Conservation (phyloP, 805 yeast genomes). For the Myxozyma udenii region DNA sequence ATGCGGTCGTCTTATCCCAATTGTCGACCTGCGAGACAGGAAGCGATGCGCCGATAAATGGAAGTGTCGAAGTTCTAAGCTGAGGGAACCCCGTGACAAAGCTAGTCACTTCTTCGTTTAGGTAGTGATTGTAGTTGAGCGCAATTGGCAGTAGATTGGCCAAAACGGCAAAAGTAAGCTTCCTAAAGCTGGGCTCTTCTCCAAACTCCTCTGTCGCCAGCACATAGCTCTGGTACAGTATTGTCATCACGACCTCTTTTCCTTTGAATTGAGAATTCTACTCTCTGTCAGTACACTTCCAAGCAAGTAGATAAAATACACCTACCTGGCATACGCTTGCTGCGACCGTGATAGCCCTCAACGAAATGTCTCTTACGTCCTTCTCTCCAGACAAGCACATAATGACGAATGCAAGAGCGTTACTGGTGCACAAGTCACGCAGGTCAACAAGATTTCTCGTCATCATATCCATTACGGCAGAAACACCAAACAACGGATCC, state of each 20-base stretch:
- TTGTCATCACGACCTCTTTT: conserved; percentile 52
- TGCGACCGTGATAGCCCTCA: too few species aligned
- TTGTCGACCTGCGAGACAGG: conserved; percentile 15
- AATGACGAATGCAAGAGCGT: conserved; percentile 53
- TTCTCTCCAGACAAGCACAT: too few species aligned
- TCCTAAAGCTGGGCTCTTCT: not conserved
- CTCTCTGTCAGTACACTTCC: too few species aligned
- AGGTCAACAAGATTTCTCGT: conserved; percentile 45
- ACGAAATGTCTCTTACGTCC: too few species aligned
- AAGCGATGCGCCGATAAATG: conserved; percentile 5
- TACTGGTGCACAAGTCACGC: conserved; percentile 55
- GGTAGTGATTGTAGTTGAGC: conserved; percentile 64
- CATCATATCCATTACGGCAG: conserved; percentile 12
- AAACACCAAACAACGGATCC: conserved; percentile 21
- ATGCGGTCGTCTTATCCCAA: conserved; percentile 7
- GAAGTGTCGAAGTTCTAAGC: conserved; percentile 6
- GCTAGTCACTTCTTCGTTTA: conserved; percentile 60
- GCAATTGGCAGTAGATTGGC: conserved; percentile 58
- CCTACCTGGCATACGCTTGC: too few species aligned
- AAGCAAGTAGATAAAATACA: too few species aligned
- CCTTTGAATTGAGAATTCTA: conserved; percentile 53
- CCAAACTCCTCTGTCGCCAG: not conserved
- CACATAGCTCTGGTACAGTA: conserved; percentile 41
- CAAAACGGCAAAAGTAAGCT: conserved; percentile 40
- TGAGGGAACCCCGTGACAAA: conserved; percentile 7